Base-by-base conservation (phyloP, 1,284 basidiomycete genomes). In the Leccinum pseudoinsigne region DNA sequence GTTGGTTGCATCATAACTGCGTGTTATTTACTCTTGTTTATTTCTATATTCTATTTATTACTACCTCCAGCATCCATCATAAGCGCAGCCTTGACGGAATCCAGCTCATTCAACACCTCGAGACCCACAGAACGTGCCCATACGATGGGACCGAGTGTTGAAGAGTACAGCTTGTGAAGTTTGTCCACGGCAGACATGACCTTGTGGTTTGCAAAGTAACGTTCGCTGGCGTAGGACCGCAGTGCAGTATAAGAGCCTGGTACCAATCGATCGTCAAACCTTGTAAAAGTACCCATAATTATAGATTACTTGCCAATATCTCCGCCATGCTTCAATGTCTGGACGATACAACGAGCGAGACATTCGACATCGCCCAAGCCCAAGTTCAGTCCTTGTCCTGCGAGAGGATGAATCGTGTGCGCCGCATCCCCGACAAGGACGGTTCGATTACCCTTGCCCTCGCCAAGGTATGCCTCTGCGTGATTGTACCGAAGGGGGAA, bases 401-500 rank as follows among this genome's bases (percentile, higher is more conserved):
- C 97, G n/a, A 99, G 85, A 0, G 97, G 97, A 73, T 99, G 97
- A 5, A 95, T 84, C 0, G 94, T 94, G 72, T 99, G 97, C 14
- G 96, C 97, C 1, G 97, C 96, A 76, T 99, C 97, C 5, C 97
- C 97, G 1, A 99, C 87, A 3, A 99, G 86, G 1, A 90, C 95
- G 0, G 93, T 96, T 3, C 97, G 85, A 1, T 80, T 79, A 2
- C 86, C 84, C 38, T 72, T 66, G 0, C 85, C 85, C 69, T 89
- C 86, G 21, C 95, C 92, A 54, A 95, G 80, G 76, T 99, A 99
- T 0, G 84, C 79, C 61, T 96, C 94, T 0, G 94, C 91, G 70
- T 99, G 97, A 59, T 86, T 92, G 67, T 94, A 89, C 31, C 89
- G 84, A 16, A 99, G 81, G 0, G 97, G 97, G 80, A 99, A 99